Base-by-base conservation (phyloP, 1,284 basidiomycete genomes). In the Peniophora sp. region DNA sequence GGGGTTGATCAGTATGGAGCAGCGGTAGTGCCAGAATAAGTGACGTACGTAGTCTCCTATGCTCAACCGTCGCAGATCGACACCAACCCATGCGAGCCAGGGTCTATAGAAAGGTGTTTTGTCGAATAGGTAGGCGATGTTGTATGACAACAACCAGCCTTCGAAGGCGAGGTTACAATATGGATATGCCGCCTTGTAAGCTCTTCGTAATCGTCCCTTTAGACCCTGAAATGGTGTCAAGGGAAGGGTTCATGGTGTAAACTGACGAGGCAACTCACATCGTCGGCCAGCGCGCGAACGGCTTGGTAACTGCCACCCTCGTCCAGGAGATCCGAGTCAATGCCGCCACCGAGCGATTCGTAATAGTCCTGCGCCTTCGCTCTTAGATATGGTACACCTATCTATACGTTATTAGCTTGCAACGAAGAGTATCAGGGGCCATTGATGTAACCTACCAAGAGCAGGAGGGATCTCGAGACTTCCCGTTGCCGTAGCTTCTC, bases 61-160 rank as follows among this genome's bases (percentile, higher is more conserved):
- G 24, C 85, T 81, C 50, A 94, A 69, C 32, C 93, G 76, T 22
- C 92, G 81, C 18, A 96, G 66, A 60, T 93, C 88, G 14, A 97
- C 75, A 6, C 89, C 85, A 54, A 95, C 80, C 82, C 87, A 87
- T 24, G 76, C 72, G 52, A 94, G 68, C 95, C 95, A 99, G 11
- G 96, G 96, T 55, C 95, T 80, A 70, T 96, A 96, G 64, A 85
- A 88, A 1, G 87, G 80, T 11, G 88, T 93, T 62, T 78, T 79
- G 57, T 92, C 89, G 63, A 97, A 98, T 22, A 98, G 74, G 68
- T 98, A 99, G 8, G 85, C 82, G 32, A 98, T 69, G 65, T 97
- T 97, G 74, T 85, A 90, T 35, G 79, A 69, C 15, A 98, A 75
- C 52, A 97, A 71, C 79, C 88, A 90, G 18, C 85, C 58, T 65